phyloP scores from a whole-genome alignment of 108 stramenopile species.

The Pseudonitzschia multistriata region DNA sequence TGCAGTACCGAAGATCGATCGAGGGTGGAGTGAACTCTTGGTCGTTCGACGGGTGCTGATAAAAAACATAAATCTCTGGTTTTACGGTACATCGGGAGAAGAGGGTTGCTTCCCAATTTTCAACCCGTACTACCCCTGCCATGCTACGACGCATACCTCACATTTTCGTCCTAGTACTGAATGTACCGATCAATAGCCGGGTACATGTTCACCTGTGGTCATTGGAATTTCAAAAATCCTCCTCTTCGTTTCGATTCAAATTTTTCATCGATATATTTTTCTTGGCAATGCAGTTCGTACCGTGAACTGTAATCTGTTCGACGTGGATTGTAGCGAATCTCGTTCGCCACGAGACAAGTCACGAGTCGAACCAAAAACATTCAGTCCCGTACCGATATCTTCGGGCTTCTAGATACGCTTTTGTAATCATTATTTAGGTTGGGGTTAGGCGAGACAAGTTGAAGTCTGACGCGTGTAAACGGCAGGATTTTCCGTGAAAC shows the following conservation, averaged over 20 bases:
- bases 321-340: not conserved
- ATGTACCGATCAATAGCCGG: too few relatives aligned
- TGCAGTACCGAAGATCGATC: too few relatives aligned
- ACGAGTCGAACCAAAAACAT: not conserved
- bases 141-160: too few relatives aligned
- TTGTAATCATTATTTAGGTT: not conserved
- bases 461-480: slow-evolving; percentile 11
- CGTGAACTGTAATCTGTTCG: not conserved
- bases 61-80: too few relatives aligned
- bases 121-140: too few relatives aligned
- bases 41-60: too few relatives aligned
- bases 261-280: not conserved
- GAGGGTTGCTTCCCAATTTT: too few relatives aligned
- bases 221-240: not conserved
- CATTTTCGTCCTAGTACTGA: too few relatives aligned
- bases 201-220: not conserved
- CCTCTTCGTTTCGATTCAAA: not conserved
- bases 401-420: too few relatives aligned
- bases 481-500: not conserved
- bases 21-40: too few relatives aligned
- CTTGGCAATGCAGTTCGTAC: not conserved
- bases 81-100: too few relatives aligned
- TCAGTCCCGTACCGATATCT: not conserved
- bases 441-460: not conserved
- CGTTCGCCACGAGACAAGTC: not conserved